A percentile compares a stretch with the other conserved stretches of the same genome.
These are phyloP conservation scores for Kwoniella sp. DNA, from an alignment of 768 basidiomycete species.

Conservation along the genomic window DNA sequence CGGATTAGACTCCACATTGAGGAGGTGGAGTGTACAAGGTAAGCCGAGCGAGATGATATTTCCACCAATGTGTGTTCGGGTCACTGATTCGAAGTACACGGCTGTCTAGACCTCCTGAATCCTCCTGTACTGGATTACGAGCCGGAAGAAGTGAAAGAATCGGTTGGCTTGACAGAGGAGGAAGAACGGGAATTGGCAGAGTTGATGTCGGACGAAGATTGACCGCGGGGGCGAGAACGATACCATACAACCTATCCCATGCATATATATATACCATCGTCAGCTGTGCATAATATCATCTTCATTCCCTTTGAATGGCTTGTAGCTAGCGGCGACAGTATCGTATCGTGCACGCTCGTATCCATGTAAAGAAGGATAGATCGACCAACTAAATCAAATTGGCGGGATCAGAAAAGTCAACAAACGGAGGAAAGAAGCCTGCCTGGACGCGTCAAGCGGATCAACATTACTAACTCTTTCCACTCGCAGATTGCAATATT, in stretches of 20 bases:
- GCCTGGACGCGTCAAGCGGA: no score
- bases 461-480: no score
- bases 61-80: neutral
- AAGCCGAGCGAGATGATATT: conserved; percentile 57
- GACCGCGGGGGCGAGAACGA: neutral
- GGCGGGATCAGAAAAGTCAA: neutral
- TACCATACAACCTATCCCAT: neutral
- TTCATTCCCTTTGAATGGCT: no score
- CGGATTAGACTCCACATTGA: conserved; percentile 82
- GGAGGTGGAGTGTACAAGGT: conserved; percentile 76
- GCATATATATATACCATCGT: neutral
- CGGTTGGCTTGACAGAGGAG: conserved; percentile 70
- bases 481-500: no score
- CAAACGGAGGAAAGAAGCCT: no score
- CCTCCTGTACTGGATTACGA: conserved; percentile 47
- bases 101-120: conserved; percentile 31
- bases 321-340: no score
- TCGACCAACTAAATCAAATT: no score
- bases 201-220: conserved; percentile 62
- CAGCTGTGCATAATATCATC: neutral
- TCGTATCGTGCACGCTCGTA: no score
- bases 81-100: no score
- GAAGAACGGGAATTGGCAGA: conserved; percentile 88
- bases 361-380: no score
- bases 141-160: conserved; percentile 50